These are phyloP conservation scores for Anisodus tanguticus DNA, from an alignment of 257 asterid genomes.

Conservation along the genomic window DNA sequence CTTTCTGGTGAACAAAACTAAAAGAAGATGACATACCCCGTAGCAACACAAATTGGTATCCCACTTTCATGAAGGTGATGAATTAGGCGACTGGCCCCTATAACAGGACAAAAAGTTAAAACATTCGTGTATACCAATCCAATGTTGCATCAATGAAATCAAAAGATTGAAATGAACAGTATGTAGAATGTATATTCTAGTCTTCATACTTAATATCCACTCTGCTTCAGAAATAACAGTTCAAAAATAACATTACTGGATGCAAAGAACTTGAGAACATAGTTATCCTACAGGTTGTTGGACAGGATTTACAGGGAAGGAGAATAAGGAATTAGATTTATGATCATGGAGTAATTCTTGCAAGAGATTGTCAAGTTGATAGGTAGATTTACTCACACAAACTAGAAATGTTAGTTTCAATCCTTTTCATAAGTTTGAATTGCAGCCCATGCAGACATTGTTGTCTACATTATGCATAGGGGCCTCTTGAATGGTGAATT, in stretches of 20 bases:
- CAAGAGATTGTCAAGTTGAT: constrained; percentile 8
- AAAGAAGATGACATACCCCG: constrained; percentile 61
- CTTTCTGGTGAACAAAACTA: constrained; percentile 16
- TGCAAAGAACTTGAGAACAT: neutral
- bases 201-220: neutral
- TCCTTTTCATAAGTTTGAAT: neutral
- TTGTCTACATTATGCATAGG: neutral
- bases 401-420: neutral
- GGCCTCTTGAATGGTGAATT: neutral
- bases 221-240: neutral
- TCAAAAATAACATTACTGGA: constrained; percentile 5
- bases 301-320: neutral
- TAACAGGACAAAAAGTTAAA: constrained; percentile 32
- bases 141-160: neutral
- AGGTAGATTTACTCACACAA: neutral
- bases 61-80: constrained; percentile 83
- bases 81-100: constrained; percentile 79
- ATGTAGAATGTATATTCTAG: neutral
- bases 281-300: neutral
- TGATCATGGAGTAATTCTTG: neutral
- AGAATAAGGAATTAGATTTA: constrained; percentile 11
- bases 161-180: constrained; percentile 2
- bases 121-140: neutral
- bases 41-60: constrained; percentile 89
- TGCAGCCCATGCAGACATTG: neutral